Percentiles rank a stretch among this genome's conserved stretches.
phyloP scores from a whole-genome alignment of 768 basidiomycete species.

The Boletus bicolor region DNA sequence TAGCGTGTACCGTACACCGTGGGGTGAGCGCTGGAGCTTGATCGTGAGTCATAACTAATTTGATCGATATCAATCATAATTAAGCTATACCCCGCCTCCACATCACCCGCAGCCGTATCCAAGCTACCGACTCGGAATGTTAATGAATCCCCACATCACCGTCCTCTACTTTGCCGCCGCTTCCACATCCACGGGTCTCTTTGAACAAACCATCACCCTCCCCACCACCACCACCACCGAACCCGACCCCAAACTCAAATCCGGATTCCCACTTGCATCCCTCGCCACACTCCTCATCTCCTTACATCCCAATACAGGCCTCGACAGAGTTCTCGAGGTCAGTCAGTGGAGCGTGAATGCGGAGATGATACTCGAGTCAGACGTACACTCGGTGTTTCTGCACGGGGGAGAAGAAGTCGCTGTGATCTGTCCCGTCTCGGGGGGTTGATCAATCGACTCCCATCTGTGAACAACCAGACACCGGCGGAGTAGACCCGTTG shows the following conservation, averaged over 20 bases:
- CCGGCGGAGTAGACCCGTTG: too few relatives aligned
- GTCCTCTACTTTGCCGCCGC: slow-evolving; percentile 61
- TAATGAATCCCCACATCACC: slow-evolving; percentile 30
- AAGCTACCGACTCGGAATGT: too few relatives aligned
- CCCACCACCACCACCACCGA: slow-evolving; percentile 30
- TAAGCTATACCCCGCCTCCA: too few relatives aligned
- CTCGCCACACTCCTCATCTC: slow-evolving; percentile 51
- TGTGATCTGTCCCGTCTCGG: slow-evolving; percentile 79
- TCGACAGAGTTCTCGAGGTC: slow-evolving; percentile 52
- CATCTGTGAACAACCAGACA: neutral
- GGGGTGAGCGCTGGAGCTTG: neutral
- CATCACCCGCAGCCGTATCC: neutral
- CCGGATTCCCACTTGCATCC: slow-evolving; percentile 42
- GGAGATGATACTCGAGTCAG: slow-evolving; percentile 69
- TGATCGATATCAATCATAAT: neutral
- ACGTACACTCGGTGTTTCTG: slow-evolving; percentile 37
- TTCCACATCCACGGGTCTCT: slow-evolving; percentile 63
- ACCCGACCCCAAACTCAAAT: neutral
- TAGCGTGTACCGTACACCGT: neutral
- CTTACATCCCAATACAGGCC: slow-evolving; percentile 48
- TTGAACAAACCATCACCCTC: slow-evolving; percentile 51
- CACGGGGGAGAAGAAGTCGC: slow-evolving; percentile 75
- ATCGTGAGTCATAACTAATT: too few relatives aligned
- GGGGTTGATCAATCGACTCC: slow-evolving; percentile 44
- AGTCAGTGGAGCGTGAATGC: slow-evolving; percentile 79